A percentile compares a stretch with the other conserved stretches of the same genome.
phyloP scores from a whole-genome alignment of 495 filamentous ascomycete species.

The Sordaria brevicollis region DNA sequence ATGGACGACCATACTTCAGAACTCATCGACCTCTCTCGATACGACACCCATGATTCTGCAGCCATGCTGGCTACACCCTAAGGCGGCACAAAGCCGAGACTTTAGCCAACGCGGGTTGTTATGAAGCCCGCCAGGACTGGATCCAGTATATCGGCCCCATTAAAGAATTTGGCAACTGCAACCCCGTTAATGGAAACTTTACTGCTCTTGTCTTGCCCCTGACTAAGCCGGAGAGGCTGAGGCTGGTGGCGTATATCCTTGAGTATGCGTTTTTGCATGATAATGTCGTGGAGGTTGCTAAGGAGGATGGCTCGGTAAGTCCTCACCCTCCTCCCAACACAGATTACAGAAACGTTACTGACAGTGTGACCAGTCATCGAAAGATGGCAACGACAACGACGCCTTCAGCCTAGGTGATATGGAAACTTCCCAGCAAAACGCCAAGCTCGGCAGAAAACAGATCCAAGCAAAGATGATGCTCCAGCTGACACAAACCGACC shows the following conservation, averaged over 20 bases:
- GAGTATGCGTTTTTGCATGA: neutral
- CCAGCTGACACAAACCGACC: neutral
- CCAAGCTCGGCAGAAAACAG: neutral
- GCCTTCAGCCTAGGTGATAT: neutral
- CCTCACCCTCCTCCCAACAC: neutral
- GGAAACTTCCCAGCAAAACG: neutral
- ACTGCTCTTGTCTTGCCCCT: neutral
- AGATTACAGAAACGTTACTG: neutral
- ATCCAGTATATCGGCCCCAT: neutral
- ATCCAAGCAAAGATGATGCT: neutral
- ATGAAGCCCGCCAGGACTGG: slow-evolving; percentile 8
- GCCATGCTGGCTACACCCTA: neutral
- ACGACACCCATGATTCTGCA: neutral
- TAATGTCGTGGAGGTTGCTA: neutral
- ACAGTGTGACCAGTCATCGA: neutral
- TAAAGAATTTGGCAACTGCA: neutral
- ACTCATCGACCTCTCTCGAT: neutral
- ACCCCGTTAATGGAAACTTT: neutral
- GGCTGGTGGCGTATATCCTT: neutral
- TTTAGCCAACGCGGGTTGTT: neutral
- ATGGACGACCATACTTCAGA: neutral
- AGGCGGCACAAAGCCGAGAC: neutral
- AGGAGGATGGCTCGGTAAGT: neutral
- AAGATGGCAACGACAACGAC: neutral
- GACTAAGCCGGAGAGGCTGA: neutral